Percentiles rank a stretch among this genome's conserved stretches.
Conservation (phyloP, 192 early-diverging fungal species). For the Dimargaris verticillata region DNA sequence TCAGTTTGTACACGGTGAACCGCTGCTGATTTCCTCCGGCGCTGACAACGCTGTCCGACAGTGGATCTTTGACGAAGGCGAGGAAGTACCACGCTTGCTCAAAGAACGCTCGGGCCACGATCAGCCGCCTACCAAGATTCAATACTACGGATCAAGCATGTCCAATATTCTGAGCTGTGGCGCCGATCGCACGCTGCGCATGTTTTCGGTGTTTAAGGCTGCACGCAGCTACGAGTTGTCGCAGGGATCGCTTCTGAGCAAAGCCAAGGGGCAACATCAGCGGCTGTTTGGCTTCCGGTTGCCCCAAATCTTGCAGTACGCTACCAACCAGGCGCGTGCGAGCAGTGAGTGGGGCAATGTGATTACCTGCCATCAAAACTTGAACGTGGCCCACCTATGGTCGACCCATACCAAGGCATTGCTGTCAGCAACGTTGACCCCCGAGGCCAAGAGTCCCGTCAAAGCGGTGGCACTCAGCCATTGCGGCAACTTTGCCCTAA, state of each 20-base stretch:
- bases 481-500: constrained; percentile 88
- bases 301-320: constrained; percentile 60
- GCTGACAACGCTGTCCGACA: constrained; percentile 87
- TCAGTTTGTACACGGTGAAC: constrained; percentile 70
- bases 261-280: constrained; percentile 39
- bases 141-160: constrained; percentile 60
- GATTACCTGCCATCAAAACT: constrained; percentile 71
- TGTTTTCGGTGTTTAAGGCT: constrained; percentile 75
- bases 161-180: constrained; percentile 63
- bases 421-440: constrained; percentile 46
- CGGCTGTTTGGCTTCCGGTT: constrained; percentile 51
- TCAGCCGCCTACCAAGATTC: constrained; percentile 61
- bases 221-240: constrained; percentile 71
- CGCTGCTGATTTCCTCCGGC: constrained; percentile 71
- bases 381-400: constrained; percentile 62
- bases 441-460: constrained; percentile 40
- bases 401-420: constrained; percentile 57
- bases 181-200: constrained; percentile 64
- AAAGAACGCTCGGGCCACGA: constrained; percentile 77
- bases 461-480: constrained; percentile 53
- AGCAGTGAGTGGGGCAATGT: constrained; percentile 80
- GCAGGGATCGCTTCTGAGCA: constrained; percentile 30
- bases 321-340: constrained; percentile 38
- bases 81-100: constrained; percentile 62
- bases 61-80: constrained; percentile 86